Conservation (phyloP, 75 land plant genomes). For the Azolla pinnata region DNA sequence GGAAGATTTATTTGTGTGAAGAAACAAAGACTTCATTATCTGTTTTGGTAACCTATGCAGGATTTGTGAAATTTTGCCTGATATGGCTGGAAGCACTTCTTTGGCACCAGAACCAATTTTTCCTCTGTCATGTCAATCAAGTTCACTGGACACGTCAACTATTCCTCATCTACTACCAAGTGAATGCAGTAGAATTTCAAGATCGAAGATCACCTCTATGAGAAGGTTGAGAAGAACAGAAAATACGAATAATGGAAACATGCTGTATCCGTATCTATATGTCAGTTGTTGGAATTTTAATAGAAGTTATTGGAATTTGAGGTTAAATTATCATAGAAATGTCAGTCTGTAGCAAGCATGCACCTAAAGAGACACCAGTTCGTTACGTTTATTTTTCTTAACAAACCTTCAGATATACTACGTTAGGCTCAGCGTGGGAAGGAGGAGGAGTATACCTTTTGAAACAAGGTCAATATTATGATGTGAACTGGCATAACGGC, state of each 20-base stretch:
- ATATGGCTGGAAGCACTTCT: background rate
- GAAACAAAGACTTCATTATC: no score
- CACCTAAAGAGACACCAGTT: background rate
- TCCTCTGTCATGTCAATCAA: constrained; percentile 5
- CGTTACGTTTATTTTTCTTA: background rate
- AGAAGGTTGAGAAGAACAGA: background rate
- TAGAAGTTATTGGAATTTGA: no score
- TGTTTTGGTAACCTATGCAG: no score
- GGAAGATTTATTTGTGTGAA: no score
- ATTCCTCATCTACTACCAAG: background rate
- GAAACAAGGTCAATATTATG: background rate
- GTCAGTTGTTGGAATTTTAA: no score
- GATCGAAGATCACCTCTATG: constrained; percentile 1
- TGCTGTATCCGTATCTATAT: background rate
- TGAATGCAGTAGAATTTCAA: background rate
- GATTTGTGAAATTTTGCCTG: constrained; percentile 4
- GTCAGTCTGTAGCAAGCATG: no score
- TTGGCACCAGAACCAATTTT: background rate
- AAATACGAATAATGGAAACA: background rate
- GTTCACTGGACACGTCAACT: background rate
- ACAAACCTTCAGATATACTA: background rate
- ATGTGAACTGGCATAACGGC: background rate
- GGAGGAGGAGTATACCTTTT: background rate
- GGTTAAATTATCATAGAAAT: no score
- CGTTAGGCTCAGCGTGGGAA: background rate